These are phyloP conservation scores for Camellia lanceoleosa DNA, from an alignment of 148 eudicot genomes.

Conservation along the genomic window DNA sequence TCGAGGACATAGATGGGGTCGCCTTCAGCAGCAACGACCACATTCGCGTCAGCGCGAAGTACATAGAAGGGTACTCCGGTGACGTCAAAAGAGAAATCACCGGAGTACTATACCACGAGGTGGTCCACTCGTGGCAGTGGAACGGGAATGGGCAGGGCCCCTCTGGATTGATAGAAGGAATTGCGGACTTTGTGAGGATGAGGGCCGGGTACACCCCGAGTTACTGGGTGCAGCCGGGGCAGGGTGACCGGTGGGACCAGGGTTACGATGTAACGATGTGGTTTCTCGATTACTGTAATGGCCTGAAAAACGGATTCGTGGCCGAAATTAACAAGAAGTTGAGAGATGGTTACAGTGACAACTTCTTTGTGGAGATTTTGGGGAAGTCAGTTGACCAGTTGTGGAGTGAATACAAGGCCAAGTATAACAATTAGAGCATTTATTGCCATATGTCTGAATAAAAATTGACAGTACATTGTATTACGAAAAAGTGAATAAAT, in stretches of 20 bases:
- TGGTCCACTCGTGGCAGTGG: conserved; percentile 30
- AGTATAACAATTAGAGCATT: conserved; percentile 3
- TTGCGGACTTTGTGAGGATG: conserved; percentile 24
- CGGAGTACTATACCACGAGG: conserved; percentile 25
- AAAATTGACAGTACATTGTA: too few species aligned
- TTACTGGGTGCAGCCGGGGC: conserved; percentile 1
- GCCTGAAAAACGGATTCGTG: conserved; percentile 22
- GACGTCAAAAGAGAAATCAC: conserved; percentile 22
- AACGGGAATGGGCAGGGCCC: not conserved
- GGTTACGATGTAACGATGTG: conserved; percentile 11
- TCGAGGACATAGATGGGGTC: conserved; percentile 15
- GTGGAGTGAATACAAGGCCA: conserved; percentile 37
- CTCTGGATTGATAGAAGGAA: conserved; percentile 23
- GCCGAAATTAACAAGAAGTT: conserved; percentile 30
- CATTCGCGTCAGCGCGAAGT: conserved; percentile 20
- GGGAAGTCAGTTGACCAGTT: conserved; percentile 37
- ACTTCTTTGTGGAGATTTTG: conserved; percentile 29
- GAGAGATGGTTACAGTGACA: conserved; percentile 15
- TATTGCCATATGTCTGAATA: too few species aligned
- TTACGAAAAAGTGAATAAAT: too few species aligned
- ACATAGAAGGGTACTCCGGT: conserved; percentile 18
- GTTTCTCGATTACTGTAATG: conserved; percentile 23
- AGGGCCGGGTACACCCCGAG: conserved; percentile 18
- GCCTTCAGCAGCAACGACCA: conserved; percentile 15
- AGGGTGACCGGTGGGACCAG: conserved; percentile 19